Evolutionary conservation across 768 basidiomycete species (phyloP).

Genomic region (Mrakia blollopis): DNA sequence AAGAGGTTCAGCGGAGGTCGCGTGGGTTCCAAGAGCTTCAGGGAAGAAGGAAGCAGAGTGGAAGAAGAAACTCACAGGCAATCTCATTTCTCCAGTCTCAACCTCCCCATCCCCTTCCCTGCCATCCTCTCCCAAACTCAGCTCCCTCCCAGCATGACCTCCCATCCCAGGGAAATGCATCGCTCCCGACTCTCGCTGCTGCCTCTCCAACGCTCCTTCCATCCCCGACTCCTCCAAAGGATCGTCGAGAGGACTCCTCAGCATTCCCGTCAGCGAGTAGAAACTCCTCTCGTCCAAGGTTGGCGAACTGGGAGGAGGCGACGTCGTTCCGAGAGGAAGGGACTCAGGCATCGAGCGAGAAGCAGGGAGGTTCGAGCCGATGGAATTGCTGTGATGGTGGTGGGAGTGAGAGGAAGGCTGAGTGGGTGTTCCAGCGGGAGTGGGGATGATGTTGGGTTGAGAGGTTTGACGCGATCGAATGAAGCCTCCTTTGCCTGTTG

Average conservation of each 20-base stretch:
- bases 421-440: neutral
- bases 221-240: neutral
- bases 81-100: neutral
- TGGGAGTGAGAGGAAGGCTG: slow-evolving; percentile 7
- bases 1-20: neutral
- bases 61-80: neutral
- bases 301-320: slow-evolving; percentile 5
- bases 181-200: neutral
- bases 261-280: slow-evolving; percentile 1
- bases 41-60: neutral
- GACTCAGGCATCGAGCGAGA: neutral
- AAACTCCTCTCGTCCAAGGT: slow-evolving; percentile 19
- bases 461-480: slow-evolving; percentile 20
- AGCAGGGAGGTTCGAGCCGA: neutral
- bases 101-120: slow-evolving; percentile 18
- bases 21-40: neutral
- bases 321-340: neutral
- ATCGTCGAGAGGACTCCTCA: neutral
- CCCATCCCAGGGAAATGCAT: neutral
- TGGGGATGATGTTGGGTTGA: slow-evolving; percentile 10
- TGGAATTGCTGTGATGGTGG: neutral
- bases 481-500: neutral
- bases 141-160: neutral
- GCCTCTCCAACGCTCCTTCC: slow-evolving; percentile 8
- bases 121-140: slow-evolving; percentile 14